Conservation (phyloP, 2,329 filamentous ascomycete species). For the Venturia oleaginea region DNA sequence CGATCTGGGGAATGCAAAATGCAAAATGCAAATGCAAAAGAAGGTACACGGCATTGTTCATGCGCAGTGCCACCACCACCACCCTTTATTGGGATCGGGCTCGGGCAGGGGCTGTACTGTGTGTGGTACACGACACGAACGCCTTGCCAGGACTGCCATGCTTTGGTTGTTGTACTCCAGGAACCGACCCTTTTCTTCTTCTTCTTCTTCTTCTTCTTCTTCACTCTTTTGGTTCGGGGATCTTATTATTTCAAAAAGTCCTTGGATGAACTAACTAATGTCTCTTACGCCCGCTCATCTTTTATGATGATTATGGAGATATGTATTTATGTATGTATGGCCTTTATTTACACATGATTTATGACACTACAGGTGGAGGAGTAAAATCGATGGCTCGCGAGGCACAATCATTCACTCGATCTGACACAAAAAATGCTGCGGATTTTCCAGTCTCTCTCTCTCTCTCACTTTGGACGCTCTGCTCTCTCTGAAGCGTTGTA, state of each 20-base stretch:
- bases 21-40: neutral
- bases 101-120: neutral
- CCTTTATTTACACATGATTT: neutral
- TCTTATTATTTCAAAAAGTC: neutral
- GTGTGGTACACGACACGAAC: neutral
- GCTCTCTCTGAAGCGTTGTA: neutral
- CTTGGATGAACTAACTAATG: neutral
- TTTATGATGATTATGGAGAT: neutral
- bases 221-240: neutral
- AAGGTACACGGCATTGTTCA: neutral
- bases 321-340: slow-evolving; percentile 4
- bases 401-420: neutral
- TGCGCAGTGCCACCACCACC: neutral
- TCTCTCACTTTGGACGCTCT: neutral
- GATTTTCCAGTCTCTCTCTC: neutral
- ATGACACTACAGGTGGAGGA: neutral
- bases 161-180: neutral
- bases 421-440: neutral
- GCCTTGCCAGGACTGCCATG: neutral
- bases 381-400: neutral
- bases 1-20: neutral
- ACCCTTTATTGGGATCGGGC: neutral
- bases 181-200: neutral
- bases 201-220: neutral
- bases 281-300: neutral